Evolutionary conservation across 345 rosid species (phyloP).

Genomic region (Rhizophora mangle): DNA sequence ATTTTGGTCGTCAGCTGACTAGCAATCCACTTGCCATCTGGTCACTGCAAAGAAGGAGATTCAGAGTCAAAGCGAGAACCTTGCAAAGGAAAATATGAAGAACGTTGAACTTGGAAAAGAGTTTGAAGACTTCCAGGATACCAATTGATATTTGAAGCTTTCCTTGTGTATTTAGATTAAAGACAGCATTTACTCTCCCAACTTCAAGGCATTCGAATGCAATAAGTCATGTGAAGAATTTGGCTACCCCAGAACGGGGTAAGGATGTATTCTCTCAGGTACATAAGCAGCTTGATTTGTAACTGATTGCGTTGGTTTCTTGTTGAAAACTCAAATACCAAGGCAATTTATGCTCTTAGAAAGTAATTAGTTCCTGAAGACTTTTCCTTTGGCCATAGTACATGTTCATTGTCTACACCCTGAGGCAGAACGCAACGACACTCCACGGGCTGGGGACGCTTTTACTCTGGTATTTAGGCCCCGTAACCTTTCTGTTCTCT

Average conservation of each 20-base stretch:
- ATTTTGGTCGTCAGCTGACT: slow-evolving; percentile 4
- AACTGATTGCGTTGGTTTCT: not conserved
- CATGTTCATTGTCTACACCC: slow-evolving; percentile 1
- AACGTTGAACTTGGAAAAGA: slow-evolving; percentile 49
- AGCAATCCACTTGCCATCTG: not conserved
- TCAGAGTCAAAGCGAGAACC: slow-evolving; percentile 43
- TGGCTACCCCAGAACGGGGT: slow-evolving; percentile 13
- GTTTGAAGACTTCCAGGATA: slow-evolving; percentile 29
- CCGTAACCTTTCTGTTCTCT: not conserved
- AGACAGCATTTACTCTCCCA: slow-evolving; percentile 8
- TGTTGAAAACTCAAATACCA: not conserved
- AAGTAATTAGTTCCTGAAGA: not conserved
- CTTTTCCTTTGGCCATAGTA: not conserved
- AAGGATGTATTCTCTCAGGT: slow-evolving; percentile 20
- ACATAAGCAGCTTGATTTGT: not conserved
- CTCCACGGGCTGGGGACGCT: slow-evolving; percentile 12
- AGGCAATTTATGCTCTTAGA: not conserved
- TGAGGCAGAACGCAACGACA: slow-evolving; percentile 11
- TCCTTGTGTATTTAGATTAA: slow-evolving; percentile 17
- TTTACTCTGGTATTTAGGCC: slow-evolving; percentile 15
- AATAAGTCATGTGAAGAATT: slow-evolving; percentile 10
- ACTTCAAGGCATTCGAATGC: slow-evolving; percentile 13
- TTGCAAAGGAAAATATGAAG: slow-evolving; percentile 48
- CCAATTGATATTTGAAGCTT: slow-evolving; percentile 6
- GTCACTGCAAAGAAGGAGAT: slow-evolving; percentile 53